Base-by-base conservation (phyloP, 495 filamentous ascomycete species). In the Xylona heveae region DNA sequence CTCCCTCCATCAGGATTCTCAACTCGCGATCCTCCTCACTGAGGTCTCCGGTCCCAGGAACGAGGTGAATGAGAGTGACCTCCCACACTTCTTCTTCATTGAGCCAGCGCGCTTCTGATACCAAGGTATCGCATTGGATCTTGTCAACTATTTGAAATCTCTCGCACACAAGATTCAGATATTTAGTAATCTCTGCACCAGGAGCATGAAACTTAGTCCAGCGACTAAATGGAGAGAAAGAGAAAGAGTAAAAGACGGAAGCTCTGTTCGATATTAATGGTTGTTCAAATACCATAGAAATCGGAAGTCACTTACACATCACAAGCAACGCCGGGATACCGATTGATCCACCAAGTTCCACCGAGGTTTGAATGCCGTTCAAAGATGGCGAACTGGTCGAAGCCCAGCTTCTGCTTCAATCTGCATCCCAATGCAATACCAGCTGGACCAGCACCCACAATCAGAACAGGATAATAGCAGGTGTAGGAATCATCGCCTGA, bases 261-360 rank as follows among this genome's bases (percentile, higher is more conserved):
- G 38, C 31, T 24, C 42, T 45, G 19, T 10, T 13, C 3, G 31
- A 9, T 12, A 31, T 15, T 26, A n/a, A 21, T 5, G 5, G 26
- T 4, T 36, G 34, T 25, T 12, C 3, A 29, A 34, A 15, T 9
- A 12, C 8, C 27, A 18, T 4, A 4, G 34, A 16, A 9, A 14
- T 37, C 19, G 38, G 32, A 12, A 6, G 16, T 27, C 13, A 33
- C 37, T 30, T 19, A 41, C 28, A 43, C 26, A 40, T 43, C 29
- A 31, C 64, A 69, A 22, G 65, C 66, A 33, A 58, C 61, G 13
- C 70, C 74, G 1, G 73, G 73, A 47, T 77, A 78, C 22, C 61
- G 49, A 46, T 77, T 77, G 30, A 64, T 62, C 53, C 57, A 64
- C 73, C 73, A 79, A 8, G 72, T 75, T 10, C 74, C 74, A 25